Conservation (phyloP, 352 stramenopile species). For the Nothophytophthora sp. region DNA sequence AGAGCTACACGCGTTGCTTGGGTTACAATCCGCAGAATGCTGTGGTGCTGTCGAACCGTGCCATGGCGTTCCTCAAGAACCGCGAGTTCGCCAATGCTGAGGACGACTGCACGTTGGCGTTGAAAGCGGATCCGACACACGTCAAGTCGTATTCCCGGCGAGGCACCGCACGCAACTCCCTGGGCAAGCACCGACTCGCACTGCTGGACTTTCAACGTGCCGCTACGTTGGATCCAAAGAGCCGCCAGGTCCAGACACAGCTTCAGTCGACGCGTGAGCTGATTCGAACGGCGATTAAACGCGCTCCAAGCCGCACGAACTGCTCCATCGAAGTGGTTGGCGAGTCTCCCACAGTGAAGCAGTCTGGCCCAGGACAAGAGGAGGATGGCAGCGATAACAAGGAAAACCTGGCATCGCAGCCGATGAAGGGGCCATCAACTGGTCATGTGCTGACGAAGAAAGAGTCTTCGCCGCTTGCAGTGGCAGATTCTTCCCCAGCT, state of each 20-base stretch:
- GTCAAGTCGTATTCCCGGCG: constrained; percentile 86
- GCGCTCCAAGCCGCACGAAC: constrained; percentile 46
- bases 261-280: constrained; percentile 61
- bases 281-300: constrained; percentile 68
- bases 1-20: constrained; percentile 90
- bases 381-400: constrained; percentile 12
- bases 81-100: constrained; percentile 87
- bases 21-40: constrained; percentile 68
- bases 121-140: constrained; percentile 81
- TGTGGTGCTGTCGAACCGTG: constrained; percentile 89
- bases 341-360: not conserved
- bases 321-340: constrained; percentile 53
- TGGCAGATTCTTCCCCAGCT: not conserved
- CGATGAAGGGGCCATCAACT: not conserved
- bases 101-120: constrained; percentile 84
- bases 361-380: not conserved
- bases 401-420: constrained; percentile 15
- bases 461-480: constrained; percentile 4
- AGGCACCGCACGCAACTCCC: constrained; percentile 83
- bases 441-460: not conserved
- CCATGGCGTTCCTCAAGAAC: constrained; percentile 91
- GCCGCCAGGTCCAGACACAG: constrained; percentile 68
- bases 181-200: constrained; percentile 85
- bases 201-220: constrained; percentile 81
- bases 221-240: constrained; percentile 64